Base-by-base conservation (phyloP, 164 flowering plant species). In the Nymphaea colorata region DNA sequence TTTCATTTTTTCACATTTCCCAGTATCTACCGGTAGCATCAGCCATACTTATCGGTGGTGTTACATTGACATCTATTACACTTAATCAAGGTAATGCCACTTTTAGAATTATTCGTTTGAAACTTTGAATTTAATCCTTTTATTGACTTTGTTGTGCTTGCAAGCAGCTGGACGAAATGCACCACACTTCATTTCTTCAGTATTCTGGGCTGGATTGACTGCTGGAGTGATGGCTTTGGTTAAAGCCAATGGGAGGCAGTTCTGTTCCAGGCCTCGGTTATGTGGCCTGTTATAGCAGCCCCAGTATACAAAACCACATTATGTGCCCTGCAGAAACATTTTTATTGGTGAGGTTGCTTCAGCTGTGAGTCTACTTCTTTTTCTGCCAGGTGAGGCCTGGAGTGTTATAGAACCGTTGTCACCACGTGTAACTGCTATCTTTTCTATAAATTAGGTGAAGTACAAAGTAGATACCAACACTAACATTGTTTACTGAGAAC, bases 11-110 rank as follows among this genome's bases (percentile, higher is more conserved):
- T 25, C 36, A 25, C 36, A 0, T 25, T 67, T 70, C 75, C 71
- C 91, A 94, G 98, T 91, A 84, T 79, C 87, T 93, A 44, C 97
- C 98, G 4, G 82, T 87, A 17, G 98, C 98, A 67, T 91, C 98
- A 12, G 96, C 85, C 66, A 71, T 91, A 70, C 44, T 94, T 17
- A 75, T 91, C 66, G 97, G 98, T 59, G 93, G 98, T 65, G 76
- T 91, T 70, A 93, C 98, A 44, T 42, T 82, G 45, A 87, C 98
- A 70, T 76, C 98, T 11, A 67, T 94, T 69, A 82, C 97, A 2
- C 51, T 91, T 64, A 85, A 84, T 66, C 97, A 91, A 86, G 97
- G 98, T 94, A 43, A 60, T 61, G 25, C 63, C 63, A 6, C 2
- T 61, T n/a, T n/a, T 61, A 7, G 63, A 36, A n/a, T 61, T 61